Conservation (phyloP, 2,329 filamentous ascomycete species). For the Pseudogymnoascus sp. region DNA sequence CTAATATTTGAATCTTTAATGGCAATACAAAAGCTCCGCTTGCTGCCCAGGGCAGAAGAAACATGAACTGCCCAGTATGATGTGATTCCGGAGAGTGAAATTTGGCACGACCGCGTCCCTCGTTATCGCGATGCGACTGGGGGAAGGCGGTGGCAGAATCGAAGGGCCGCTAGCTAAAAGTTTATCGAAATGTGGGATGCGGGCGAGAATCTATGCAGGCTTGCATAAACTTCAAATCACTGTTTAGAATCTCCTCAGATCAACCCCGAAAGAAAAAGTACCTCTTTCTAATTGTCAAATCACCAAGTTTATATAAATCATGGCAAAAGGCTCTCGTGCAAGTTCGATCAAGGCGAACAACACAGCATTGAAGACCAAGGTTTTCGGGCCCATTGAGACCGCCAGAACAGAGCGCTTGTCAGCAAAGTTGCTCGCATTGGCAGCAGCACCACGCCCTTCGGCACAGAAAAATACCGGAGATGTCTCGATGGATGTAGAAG, state of each 20-base stretch:
- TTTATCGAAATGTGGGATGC: slow-evolving; percentile 9
- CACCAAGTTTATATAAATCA: slow-evolving; percentile 34
- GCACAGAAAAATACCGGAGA: slow-evolving; percentile 36
- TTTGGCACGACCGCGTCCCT: slow-evolving; percentile 4
- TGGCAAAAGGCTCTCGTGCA: slow-evolving; percentile 82
- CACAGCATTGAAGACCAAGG: slow-evolving; percentile 64
- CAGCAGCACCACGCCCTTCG: slow-evolving; percentile 62
- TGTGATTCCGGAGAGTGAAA: slow-evolving; percentile 1
- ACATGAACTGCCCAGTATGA: not conserved
- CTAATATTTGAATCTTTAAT: not conserved
- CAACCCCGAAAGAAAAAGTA: not conserved
- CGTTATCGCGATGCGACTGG: slow-evolving; percentile 8
- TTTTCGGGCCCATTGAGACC: slow-evolving; percentile 76
- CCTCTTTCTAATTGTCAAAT: not conserved
- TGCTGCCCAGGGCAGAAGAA: slow-evolving; percentile 6
- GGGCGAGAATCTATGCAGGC: slow-evolving; percentile 6
- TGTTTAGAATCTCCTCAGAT: not conserved
- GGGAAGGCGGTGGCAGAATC: slow-evolving; percentile 9
- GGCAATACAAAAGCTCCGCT: not conserved
- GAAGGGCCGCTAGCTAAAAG: slow-evolving; percentile 1
- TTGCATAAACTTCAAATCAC: slow-evolving; percentile 5
- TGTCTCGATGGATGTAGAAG: slow-evolving; percentile 39
- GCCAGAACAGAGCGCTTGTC: slow-evolving; percentile 76
- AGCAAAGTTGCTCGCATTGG: slow-evolving; percentile 75
- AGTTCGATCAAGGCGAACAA: slow-evolving; percentile 79